phyloP scores from a whole-genome alignment of 2,329 filamentous ascomycete genomes.

The Sclerotinia spermophila region DNA sequence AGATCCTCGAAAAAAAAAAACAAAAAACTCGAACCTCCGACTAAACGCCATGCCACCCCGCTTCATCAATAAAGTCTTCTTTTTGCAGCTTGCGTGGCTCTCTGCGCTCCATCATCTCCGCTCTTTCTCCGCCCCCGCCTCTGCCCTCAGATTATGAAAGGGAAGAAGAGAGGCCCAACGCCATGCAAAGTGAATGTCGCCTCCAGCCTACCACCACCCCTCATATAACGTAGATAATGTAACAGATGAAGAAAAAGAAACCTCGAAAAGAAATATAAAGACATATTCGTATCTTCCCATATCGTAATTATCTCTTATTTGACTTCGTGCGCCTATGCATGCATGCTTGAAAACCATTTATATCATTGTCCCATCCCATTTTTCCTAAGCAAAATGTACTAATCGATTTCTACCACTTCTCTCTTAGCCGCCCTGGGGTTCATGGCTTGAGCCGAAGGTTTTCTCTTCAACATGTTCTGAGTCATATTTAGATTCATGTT shows the following conservation, averaged over 20 bases:
- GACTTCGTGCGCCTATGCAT: slow-evolving; percentile 15
- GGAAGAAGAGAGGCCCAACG: not conserved
- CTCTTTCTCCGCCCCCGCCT: not conserved
- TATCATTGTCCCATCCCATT: slow-evolving; percentile 8
- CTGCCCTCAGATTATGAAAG: not conserved
- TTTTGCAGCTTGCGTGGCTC: slow-evolving; percentile 5
- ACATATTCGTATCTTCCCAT: slow-evolving; percentile 9
- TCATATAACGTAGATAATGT: slow-evolving; percentile 11
- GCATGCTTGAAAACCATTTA: slow-evolving; percentile 8
- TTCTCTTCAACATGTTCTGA: slow-evolving; percentile 25
- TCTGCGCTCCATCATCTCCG: not conserved
- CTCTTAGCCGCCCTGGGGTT: slow-evolving; percentile 21
- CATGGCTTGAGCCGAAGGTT: slow-evolving; percentile 25
- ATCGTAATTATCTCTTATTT: slow-evolving; percentile 15
- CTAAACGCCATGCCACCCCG: slow-evolving; percentile 9
- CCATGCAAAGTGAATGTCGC: slow-evolving; percentile 5
- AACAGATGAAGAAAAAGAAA: slow-evolving; percentile 5
- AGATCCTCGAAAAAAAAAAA: not conserved
- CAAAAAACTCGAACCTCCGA: not conserved
- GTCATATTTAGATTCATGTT: slow-evolving; percentile 16
- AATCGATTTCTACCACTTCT: slow-evolving; percentile 33
- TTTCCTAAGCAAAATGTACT: slow-evolving; percentile 4
- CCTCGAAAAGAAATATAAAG: not conserved
- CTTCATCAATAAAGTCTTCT: slow-evolving; percentile 13
- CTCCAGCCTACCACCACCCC: slow-evolving; percentile 4